phyloP scores from a whole-genome alignment of 1,284 basidiomycete genomes.

The Stereum hirsutum region DNA sequence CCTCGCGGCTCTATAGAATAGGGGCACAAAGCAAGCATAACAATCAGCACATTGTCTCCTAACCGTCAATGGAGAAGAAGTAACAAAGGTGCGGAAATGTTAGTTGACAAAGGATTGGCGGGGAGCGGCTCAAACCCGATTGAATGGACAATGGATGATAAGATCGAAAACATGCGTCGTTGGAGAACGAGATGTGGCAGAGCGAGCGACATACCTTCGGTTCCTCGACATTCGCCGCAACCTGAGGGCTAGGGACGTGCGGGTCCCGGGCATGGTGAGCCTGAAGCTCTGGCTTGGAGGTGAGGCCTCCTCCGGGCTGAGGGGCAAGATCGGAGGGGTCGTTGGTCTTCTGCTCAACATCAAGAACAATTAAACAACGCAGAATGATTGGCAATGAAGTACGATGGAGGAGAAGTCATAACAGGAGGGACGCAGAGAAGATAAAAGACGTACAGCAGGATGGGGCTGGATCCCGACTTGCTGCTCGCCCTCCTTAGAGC shows the following conservation, averaged over 20 bases:
- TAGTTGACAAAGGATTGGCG: too few species aligned
- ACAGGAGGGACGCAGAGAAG: background rate
- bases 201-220: conserved; percentile 22
- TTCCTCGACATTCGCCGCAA: conserved; percentile 15
- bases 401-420: too few species aligned
- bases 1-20: conserved; percentile 19
- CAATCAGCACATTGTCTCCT: background rate
- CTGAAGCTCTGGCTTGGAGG: conserved; percentile 19
- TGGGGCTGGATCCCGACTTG: conserved; percentile 38
- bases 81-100: too few species aligned
- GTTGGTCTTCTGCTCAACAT: conserved; percentile 33
- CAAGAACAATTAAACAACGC: background rate
- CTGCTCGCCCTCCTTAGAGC: conserved; percentile 4
- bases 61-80: too few species aligned
- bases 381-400: background rate
- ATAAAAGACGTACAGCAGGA: conserved; percentile 31
- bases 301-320: conserved; percentile 28
- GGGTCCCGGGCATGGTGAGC: conserved; percentile 36
- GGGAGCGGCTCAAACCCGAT: too few species aligned
- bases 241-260: conserved; percentile 24
- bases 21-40: background rate
- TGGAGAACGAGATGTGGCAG: too few species aligned
- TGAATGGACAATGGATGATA: too few species aligned
- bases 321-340: conserved; percentile 37
- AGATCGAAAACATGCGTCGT: too few species aligned